phyloP scores from a whole-genome alignment of 306 rosid species.

The Mucuna pruriens region DNA sequence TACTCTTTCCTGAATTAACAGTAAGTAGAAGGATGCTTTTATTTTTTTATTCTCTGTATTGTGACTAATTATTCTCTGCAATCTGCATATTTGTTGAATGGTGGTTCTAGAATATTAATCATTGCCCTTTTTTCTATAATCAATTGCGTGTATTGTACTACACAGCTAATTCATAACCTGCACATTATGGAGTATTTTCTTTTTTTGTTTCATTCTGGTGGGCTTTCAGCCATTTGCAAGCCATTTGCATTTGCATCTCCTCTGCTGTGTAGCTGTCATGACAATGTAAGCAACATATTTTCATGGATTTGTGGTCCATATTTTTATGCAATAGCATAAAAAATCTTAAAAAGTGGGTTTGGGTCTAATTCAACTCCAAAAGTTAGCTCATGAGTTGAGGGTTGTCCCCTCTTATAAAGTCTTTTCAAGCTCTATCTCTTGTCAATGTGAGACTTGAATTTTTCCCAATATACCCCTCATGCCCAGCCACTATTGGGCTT shows the following conservation, averaged over 20 bases:
- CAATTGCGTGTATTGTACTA: background rate
- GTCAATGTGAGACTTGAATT: too few species aligned
- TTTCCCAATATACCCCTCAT: too few species aligned
- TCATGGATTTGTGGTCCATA: background rate
- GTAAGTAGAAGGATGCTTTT: slow-evolving; percentile 58
- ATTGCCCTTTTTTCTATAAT: background rate
- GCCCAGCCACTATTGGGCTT: too few species aligned
- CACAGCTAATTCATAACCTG: slow-evolving; percentile 14
- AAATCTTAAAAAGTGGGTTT: too few species aligned
- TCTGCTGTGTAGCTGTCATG: background rate
- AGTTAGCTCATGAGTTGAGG: too few species aligned
- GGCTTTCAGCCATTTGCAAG: background rate
- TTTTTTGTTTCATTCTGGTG: slow-evolving; percentile 14
- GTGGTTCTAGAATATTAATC: slow-evolving; percentile 29
- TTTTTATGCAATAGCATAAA: background rate
- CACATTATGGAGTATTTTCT: background rate
- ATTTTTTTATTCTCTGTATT: slow-evolving; percentile 23
- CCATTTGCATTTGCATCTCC: background rate
- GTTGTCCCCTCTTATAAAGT: too few species aligned
- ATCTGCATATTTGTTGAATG: slow-evolving; percentile 28
- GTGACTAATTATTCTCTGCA: slow-evolving; percentile 15
- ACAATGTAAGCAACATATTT: background rate
- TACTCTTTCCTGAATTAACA: slow-evolving; percentile 89
- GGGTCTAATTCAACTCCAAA: too few species aligned
- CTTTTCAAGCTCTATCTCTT: too few species aligned